phyloP scores from a whole-genome alignment of 2,329 filamentous ascomycete genomes.

The Claviceps sp. region DNA sequence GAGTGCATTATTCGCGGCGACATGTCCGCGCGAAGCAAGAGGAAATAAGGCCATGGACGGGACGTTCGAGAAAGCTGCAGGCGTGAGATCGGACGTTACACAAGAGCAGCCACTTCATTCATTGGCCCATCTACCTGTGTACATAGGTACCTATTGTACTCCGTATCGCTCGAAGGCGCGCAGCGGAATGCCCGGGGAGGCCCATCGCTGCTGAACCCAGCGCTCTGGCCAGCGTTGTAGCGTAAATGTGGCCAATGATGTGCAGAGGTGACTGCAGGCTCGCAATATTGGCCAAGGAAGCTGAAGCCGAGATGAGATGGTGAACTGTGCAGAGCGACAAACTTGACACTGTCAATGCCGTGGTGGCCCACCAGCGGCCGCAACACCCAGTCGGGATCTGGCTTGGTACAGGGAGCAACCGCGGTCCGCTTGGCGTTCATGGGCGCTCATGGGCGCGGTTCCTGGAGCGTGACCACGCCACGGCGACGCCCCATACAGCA shows the following conservation, averaged over 20 bases:
- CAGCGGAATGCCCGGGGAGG: no score
- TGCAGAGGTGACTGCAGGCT: not conserved
- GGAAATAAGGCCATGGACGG: no score
- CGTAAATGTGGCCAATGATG: not conserved
- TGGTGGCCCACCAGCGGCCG: not conserved
- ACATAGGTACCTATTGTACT: no score
- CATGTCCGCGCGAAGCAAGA: not conserved
- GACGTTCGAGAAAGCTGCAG: no score
- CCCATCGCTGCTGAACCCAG: not conserved
- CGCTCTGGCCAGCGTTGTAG: not conserved
- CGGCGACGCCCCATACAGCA: not conserved
- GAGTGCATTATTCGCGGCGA: not conserved
- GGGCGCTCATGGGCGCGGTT: not conserved
- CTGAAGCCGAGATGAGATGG: not conserved
- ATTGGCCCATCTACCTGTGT: no score
- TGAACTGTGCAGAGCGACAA: not conserved
- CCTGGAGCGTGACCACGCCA: not conserved
- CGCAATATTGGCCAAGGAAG: not conserved
- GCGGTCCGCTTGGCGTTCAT: not conserved
- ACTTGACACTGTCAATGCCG: not conserved
- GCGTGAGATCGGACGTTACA: no score
- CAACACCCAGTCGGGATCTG: not conserved
- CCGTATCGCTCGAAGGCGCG: no score
- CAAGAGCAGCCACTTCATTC: no score
- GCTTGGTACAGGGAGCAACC: not conserved